Evolutionary conservation across 495 filamentous ascomycete genomes (phyloP), one percentile per base, ranked within the genome.

Genomic region (Aspergillus biplanus): DNA sequence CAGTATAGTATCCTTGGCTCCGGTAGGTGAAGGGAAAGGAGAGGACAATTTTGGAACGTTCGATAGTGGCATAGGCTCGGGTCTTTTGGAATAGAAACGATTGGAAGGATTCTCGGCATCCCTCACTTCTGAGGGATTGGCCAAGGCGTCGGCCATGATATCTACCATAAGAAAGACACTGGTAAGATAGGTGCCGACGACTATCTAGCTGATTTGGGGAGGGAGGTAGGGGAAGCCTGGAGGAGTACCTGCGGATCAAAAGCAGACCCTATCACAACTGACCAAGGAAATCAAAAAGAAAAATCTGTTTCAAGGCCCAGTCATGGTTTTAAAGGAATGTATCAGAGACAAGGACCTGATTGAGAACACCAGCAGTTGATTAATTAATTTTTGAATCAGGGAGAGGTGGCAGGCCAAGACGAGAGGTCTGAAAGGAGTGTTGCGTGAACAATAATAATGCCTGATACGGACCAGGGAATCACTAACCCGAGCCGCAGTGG

Each of bases 21-120:
- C 71, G 37, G 75, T 75, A 0, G 73, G 73, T 47, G 76, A 77
- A 56, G 72, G 76, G 55, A 76, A 69, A 15, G 75, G 68, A 7
- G 76, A 73, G 12, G 71, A 68, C 52, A 75, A 53, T 59, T 71
- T 75, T 47, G 69, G 49, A 18, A 50, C 63, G 50, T 69, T 69
- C 16, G 70, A 69, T 32, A 66, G 63, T 32, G 68, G 65, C 33
- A 69, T 50, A 1, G 70, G 64, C 32, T 73, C 68, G 31, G 68
- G 69, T n/a, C 58, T 71, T 53, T 69, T 71, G 13, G 56, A 56
- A 44, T 72, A 65, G 15, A 60, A 52, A 18, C 67, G 67, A 56
- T 64, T 61, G 33, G 65, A 52, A 31, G 54, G 34, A n/a, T 54
- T 64, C 37, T 73, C 71, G 42, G 65, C 9, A 31, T 37, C 67